These are phyloP conservation scores for Eragrostis curvula DNA, from an alignment of 176 grass and related monocot species.

Conservation along the genomic window DNA sequence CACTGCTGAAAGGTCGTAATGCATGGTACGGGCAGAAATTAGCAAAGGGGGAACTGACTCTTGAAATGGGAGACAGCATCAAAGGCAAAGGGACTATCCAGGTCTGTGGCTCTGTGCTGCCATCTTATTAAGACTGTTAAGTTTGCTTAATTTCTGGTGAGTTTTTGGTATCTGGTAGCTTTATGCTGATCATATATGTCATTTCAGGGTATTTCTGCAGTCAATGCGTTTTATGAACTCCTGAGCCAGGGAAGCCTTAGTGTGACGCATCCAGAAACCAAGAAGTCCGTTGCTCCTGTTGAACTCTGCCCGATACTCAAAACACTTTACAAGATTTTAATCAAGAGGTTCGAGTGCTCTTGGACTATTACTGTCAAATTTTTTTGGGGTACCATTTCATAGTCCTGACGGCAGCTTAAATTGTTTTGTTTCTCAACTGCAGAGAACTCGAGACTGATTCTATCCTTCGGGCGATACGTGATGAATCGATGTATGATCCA, in stretches of 20 bases:
- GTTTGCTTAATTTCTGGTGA: neutral
- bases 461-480: conserved; percentile 86
- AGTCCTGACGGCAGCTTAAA: neutral
- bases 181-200: conserved; percentile 25
- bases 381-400: neutral
- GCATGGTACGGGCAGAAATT: conserved; percentile 89
- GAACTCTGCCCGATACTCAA: conserved; percentile 95
- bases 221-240: conserved; percentile 95
- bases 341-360: conserved; percentile 67
- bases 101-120: conserved; percentile 59
- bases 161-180: neutral
- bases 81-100: conserved; percentile 98
- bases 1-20: conserved; percentile 92
- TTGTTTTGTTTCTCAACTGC: conserved; percentile 32
- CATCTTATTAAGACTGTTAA: neutral
- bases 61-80: conserved; percentile 96
- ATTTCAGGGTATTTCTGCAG: conserved; percentile 86
- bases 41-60: conserved; percentile 79
- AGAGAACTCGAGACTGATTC: conserved; percentile 69
- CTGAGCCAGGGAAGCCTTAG: conserved; percentile 84
- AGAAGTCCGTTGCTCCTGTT: conserved; percentile 83
- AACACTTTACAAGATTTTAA: conserved; percentile 91
- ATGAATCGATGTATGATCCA: conserved; percentile 92
- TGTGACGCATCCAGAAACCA: conserved; percentile 83
- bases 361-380: neutral